Evolutionary conservation across 345 rosid genomes (phyloP), one percentile per base, ranked within the genome.

Genomic region (Streptanthus diversifolius): DNA sequence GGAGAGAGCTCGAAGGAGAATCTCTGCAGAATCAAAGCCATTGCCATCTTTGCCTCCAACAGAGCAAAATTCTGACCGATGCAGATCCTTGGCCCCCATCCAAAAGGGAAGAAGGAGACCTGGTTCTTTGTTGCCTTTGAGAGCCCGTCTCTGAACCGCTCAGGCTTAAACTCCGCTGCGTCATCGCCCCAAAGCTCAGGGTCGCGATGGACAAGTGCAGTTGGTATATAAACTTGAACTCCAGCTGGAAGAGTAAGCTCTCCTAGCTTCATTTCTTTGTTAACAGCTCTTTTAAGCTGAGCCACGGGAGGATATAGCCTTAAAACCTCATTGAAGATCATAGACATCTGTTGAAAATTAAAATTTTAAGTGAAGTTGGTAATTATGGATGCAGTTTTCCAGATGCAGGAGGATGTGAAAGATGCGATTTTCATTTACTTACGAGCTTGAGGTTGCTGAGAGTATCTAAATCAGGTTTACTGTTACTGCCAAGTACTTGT

Each of bases 41-140:
- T 45, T 3, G 79, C 81, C 79, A 75, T 79, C 74, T 89, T 89
- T 21, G 89, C 87, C 62, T 85, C 92, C 41, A 85, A 36, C 49
- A 87, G 25, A 32, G 92, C 85, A 12, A 89, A 83, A 60, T 82
- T 89, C 77, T 84, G 88, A 27, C 92, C 92, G 1, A 89, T 81
- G 77, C 96, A 89, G 18, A 83, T 83, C 33, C 90, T 76, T 0
- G 85, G 83, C 58, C 92, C 76, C 84, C 88, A 63, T 18, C 92
- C 88, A 52, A 87, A 85, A 9, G 96, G 92, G 9, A 85, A 81
- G 44, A 83, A 87, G 1, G 82, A 83, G 14, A 72, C 75, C 12
- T 80, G 88, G 24, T 84, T 83, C 82, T 85, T 84, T 0, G 87
- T 82, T 11, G 88, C 96, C 69, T 83, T 82, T 15, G 85, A 82